Percentiles rank a stretch among this genome's conserved stretches.
These are phyloP conservation scores for Epichloe uncinata DNA, from an alignment of 2,329 filamentous ascomycete genomes.

Conservation along the genomic window DNA sequence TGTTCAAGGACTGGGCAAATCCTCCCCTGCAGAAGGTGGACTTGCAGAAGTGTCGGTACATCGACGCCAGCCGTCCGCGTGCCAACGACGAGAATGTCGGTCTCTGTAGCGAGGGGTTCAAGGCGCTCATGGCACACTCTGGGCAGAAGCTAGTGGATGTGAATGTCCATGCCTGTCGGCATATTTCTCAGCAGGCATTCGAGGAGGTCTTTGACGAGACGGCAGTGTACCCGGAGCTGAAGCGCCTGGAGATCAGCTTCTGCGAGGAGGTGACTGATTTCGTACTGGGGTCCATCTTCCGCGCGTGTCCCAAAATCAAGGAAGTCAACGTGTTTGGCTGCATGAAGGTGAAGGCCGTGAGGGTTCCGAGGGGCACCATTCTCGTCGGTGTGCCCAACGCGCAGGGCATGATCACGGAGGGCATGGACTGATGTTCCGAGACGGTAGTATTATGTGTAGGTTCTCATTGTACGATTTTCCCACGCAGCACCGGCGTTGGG, in stretches of 20 bases:
- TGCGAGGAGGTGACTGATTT: slow-evolving; percentile 54
- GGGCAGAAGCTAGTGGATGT: slow-evolving; percentile 50
- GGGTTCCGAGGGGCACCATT: slow-evolving; percentile 41
- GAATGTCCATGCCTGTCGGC: slow-evolving; percentile 72
- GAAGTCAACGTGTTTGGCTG: slow-evolving; percentile 52
- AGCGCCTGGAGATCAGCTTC: slow-evolving; percentile 66
- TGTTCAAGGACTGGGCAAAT: slow-evolving; percentile 71
- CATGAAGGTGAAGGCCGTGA: slow-evolving; percentile 44
- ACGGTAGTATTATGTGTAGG: not conserved
- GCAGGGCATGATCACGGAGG: slow-evolving; percentile 46
- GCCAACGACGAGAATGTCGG: slow-evolving; percentile 55
- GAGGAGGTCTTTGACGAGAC: slow-evolving; percentile 55
- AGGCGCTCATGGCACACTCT: slow-evolving; percentile 74
- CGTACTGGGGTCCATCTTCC: slow-evolving; percentile 50
- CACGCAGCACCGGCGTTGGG: too few relatives aligned
- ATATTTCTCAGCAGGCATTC: slow-evolving; percentile 62
- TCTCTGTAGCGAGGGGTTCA: slow-evolving; percentile 62
- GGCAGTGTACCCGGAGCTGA: slow-evolving; percentile 52
- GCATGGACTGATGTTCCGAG: slow-evolving; percentile 10
- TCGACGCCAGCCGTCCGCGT: slow-evolving; percentile 58
- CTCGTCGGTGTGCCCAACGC: slow-evolving; percentile 46
- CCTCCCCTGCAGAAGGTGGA: slow-evolving; percentile 57
- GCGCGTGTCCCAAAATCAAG: slow-evolving; percentile 45
- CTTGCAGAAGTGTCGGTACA: slow-evolving; percentile 61
- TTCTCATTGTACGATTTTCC: not conserved